A percentile compares a stretch with the other conserved stretches of the same genome.
Evolutionary conservation across 805 yeast genomes (phyloP).

Genomic region (Ogataea henricii): DNA sequence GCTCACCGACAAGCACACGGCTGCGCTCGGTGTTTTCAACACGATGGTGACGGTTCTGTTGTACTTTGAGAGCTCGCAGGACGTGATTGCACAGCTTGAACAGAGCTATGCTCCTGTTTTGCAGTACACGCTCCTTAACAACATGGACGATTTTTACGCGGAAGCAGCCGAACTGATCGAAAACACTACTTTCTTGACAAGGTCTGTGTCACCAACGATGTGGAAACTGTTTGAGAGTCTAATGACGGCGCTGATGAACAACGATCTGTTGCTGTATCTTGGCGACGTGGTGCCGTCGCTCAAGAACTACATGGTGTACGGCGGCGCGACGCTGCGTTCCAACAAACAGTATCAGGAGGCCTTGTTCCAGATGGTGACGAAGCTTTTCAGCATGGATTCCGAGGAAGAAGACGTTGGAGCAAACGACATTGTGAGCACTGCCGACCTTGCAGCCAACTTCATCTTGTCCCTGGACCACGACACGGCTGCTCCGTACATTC

Average conservation of each 20-base stretch:
- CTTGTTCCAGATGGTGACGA: constrained; percentile 51
- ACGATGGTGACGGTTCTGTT: constrained; percentile 86
- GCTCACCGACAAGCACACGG: constrained; percentile 72
- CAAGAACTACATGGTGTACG: constrained; percentile 69
- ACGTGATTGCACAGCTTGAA: constrained; percentile 68
- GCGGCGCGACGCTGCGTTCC: constrained; percentile 47
- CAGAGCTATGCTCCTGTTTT: constrained; percentile 74
- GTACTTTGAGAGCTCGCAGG: constrained; percentile 81
- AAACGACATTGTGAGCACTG: constrained; percentile 58
- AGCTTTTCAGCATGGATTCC: constrained; percentile 36
- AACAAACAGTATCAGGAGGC: constrained; percentile 50
- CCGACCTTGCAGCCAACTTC: constrained; percentile 65
- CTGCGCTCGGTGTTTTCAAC: constrained; percentile 82
- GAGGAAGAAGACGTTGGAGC: constrained; percentile 46
- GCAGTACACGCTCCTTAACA: constrained; percentile 61
- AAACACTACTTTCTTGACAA: constrained; percentile 64
- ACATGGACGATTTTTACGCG: constrained; percentile 75
- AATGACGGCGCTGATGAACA: constrained; percentile 37
- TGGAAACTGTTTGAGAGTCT: constrained; percentile 71
- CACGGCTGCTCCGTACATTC: constrained; percentile 46
- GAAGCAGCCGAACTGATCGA: constrained; percentile 84
- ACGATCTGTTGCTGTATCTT: constrained; percentile 62
- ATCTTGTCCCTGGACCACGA: constrained; percentile 55
- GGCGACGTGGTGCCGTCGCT: constrained; percentile 78
- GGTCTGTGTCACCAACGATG: constrained; percentile 64